Evolutionary conservation across 441 rosid species (phyloP), one percentile per base, ranked within the genome.

Genomic region (Gossypium davidsonii): DNA sequence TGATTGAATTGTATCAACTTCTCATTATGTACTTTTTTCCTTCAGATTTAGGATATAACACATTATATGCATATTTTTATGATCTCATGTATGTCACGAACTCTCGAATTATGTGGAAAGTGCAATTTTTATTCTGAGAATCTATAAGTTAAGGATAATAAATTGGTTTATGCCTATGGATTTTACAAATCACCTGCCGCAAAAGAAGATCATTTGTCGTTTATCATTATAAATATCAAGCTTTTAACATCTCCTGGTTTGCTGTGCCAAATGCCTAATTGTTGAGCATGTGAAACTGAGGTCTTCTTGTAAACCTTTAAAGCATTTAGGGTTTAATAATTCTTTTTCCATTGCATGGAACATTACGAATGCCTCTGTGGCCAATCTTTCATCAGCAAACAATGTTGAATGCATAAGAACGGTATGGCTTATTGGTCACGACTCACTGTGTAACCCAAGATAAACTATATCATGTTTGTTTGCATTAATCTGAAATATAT

Each of bases 61-160:
- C 26, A 67, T 67, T 51, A 28, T 10, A 14, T 67, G 60, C 72
- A 42, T 71, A 14, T 56, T 39, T 70, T 57, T 70, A 37, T 70
- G 14, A 55, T 57, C 6, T 53, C 49, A 3, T 57, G 53, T 5
- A 9, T 58, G 26, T n/a, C 23, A 58, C 18, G 61, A 58, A 17
- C 39, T 39, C 62, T 12, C 25, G 14, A 68, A 28, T 68, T 52
- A 26, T n/a, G 56, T 26, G n/a, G 44, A 15, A 67, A 49, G 42
- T 67, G 17, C 28, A 10, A 31, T 4, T 31, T 68, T 14, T 11
- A 28, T 68, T 9, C 23, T 51, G 7, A 48, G 21, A 67, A 12
- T 9, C 8, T 49, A 26, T 51, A 59, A 26, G 18, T 26, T 60
- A 60, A 60, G 15, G 21, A 28, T 26, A 26, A 59, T 26, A 28